Percentiles rank a stretch among this genome's conserved stretches.
phyloP scores from a whole-genome alignment of 2,329 filamentous ascomycete genomes.

The Arthrobotrys sinensis region DNA sequence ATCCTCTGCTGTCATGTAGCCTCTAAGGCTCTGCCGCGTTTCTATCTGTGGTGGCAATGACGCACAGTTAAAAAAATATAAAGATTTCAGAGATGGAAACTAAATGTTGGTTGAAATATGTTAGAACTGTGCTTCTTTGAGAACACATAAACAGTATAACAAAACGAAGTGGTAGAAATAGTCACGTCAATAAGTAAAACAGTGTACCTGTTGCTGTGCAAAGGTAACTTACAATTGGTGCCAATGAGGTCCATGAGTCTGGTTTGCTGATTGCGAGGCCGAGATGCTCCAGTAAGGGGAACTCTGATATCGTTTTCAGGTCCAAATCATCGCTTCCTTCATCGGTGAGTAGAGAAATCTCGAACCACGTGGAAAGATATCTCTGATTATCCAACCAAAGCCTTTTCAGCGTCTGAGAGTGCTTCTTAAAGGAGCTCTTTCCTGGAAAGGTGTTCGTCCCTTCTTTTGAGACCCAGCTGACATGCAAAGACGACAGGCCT shows the following conservation, averaged over 20 bases:
- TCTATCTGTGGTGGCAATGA: not conserved
- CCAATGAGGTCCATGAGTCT: not conserved
- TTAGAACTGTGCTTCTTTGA: not conserved
- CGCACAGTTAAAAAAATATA: not conserved
- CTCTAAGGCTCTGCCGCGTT: not conserved
- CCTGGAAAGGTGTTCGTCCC: not conserved
- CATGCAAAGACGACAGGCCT: not conserved
- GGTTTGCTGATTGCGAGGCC: not conserved
- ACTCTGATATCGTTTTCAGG: not conserved
- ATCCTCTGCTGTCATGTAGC: not conserved
- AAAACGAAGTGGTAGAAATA: no score
- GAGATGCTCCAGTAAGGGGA: constrained; percentile 6
- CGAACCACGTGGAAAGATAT: no score
- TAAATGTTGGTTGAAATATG: not conserved
- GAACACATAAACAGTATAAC: no score
- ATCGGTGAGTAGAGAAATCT: not conserved
- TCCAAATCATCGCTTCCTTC: not conserved
- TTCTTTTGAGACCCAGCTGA: not conserved
- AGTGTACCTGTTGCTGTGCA: no score
- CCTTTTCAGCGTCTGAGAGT: not conserved
- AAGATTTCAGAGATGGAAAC: constrained; percentile 13
- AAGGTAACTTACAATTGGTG: not conserved
- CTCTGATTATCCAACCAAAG: not conserved
- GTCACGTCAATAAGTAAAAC: no score
- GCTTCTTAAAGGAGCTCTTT: not conserved